Base-by-base conservation (phyloP, 768 basidiomycete species). In the Lactarius tabidus region DNA sequence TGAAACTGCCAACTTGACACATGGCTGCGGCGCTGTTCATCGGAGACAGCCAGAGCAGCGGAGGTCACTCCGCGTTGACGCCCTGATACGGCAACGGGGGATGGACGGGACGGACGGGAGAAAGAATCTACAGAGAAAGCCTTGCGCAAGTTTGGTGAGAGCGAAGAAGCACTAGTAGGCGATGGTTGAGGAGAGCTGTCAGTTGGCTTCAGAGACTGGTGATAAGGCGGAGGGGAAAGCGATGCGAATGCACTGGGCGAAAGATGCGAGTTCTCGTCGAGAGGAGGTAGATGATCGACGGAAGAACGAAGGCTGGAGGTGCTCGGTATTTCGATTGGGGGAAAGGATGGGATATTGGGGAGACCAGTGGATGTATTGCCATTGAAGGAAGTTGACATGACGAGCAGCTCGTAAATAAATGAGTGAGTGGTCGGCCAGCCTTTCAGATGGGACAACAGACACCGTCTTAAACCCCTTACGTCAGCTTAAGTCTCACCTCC, bases 81-180 rank as follows among this genome's bases (percentile, higher is more conserved):
- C 26, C 52, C 39, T 2, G 52, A 36, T 20, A 60, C 55, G 33
- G 36, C 57, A 38, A 51, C 80, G 78, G 68, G 77, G 77, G 69
- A 76, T 75, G 71, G 78, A 78, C 65, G 67, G 8, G 67, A 33
- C 35, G 65, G 69, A 39, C 77, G 78, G 57, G 83, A 81, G 74
- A 91, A 87, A 12, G 90, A 91, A 74, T 91, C 90, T 65, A 86
- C 89, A 26, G 90, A 91, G 65, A 88, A 75, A 33, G 89, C 88
- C 77, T 91, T 91, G 70, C 88, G 82, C 61, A 91, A 81, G 78
- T 76, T 26, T 78, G 71, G 26, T 78, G 75, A 52, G 71, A 65
- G 61, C 75, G 73, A 60, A 76, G 72, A 41, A 75, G 72, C 38
- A 65, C 62, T 36, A 31, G 58, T 54, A 38, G 54, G 59, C 7